A percentile compares a stretch with the other conserved stretches of the same genome.
Conservation (phyloP, 768 basidiomycete species). For the Lentinula lateritia region DNA sequence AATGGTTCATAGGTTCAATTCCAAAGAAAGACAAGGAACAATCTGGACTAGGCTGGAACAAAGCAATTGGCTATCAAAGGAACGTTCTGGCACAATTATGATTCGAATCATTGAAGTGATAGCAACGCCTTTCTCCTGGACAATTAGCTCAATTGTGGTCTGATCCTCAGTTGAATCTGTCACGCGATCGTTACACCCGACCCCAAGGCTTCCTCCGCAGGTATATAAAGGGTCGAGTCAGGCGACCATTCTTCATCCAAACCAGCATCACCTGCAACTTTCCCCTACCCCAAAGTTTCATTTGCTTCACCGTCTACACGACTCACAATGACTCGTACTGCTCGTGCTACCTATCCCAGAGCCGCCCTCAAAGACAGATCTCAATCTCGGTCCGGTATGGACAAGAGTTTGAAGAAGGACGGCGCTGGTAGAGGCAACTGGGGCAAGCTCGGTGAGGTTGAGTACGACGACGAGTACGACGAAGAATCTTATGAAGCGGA, state of each 20-base stretch:
- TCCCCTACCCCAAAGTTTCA: conserved; percentile 2
- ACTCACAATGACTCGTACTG: conserved; percentile 38
- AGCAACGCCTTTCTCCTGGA: not conserved
- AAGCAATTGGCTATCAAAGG: not conserved
- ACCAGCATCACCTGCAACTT: not conserved
- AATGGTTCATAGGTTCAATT: not conserved
- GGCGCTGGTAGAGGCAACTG: conserved; percentile 85
- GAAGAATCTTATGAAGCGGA: conserved; percentile 42
- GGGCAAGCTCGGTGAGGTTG: conserved; percentile 61
- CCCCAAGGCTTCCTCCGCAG: not conserved
- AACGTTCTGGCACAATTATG: not conserved
- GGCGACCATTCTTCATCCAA: not conserved
- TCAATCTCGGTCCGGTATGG: conserved; percentile 70
- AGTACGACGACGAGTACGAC: conserved; percentile 28
- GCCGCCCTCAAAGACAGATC: conserved; percentile 76
- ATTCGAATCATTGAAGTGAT: not conserved
- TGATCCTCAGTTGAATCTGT: not conserved
- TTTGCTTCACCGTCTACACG: not conserved
- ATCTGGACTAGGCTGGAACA: not conserved
- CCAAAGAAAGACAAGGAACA: not conserved
- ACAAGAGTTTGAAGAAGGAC: conserved; percentile 67
- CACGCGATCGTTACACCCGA: conserved; percentile 1
- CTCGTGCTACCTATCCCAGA: conserved; percentile 63
- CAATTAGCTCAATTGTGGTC: not conserved
- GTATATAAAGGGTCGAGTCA: not conserved